Evolutionary conservation across 1,284 basidiomycete genomes (phyloP).

Genomic region (Athelia psychrophila): DNA sequence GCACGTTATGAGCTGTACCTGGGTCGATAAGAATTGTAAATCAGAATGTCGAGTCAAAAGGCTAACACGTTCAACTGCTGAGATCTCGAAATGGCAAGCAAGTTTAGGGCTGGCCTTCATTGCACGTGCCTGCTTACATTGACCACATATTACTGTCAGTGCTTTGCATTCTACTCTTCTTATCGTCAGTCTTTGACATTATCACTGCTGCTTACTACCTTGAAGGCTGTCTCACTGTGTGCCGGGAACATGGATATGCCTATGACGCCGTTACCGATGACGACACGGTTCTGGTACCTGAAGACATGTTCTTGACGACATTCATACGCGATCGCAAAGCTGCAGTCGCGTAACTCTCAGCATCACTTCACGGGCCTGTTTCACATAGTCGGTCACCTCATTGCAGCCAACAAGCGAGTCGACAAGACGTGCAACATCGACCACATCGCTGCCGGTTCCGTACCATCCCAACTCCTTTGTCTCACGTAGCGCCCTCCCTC

Average conservation of each 20-base stretch:
- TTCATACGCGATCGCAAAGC: conserved; percentile 97
- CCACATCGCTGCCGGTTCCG: conserved; percentile 66
- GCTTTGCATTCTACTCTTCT: too few species aligned
- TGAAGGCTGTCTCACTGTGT: conserved; percentile 60
- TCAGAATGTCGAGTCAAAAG: too few species aligned
- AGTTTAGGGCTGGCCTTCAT: too few species aligned
- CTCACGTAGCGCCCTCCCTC: conserved; percentile 43
- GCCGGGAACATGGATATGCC: conserved; percentile 83
- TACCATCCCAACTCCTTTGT: conserved; percentile 52
- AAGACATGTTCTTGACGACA: conserved; percentile 47
- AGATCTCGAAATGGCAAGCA: too few species aligned
- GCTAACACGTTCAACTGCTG: too few species aligned
- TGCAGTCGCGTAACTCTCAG: conserved; percentile 63
- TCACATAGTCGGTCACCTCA: conserved; percentile 63
- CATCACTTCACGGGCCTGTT: conserved; percentile 71
- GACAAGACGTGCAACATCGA: conserved; percentile 56
- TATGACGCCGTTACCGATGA: conserved; percentile 63
- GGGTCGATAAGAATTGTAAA: too few species aligned
- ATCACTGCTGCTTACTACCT: too few species aligned
- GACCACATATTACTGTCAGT: too few species aligned
- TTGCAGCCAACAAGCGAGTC: conserved; percentile 77
- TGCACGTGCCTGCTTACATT: too few species aligned
- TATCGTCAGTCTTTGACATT: too few species aligned
- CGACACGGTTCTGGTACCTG: conserved; percentile 36
- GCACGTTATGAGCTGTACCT: too few species aligned